A percentile compares a stretch with the other conserved stretches of the same genome.
Evolutionary conservation across 2,329 filamentous ascomycete species (phyloP).

Genomic region (Sphaerulina vaccinii): DNA sequence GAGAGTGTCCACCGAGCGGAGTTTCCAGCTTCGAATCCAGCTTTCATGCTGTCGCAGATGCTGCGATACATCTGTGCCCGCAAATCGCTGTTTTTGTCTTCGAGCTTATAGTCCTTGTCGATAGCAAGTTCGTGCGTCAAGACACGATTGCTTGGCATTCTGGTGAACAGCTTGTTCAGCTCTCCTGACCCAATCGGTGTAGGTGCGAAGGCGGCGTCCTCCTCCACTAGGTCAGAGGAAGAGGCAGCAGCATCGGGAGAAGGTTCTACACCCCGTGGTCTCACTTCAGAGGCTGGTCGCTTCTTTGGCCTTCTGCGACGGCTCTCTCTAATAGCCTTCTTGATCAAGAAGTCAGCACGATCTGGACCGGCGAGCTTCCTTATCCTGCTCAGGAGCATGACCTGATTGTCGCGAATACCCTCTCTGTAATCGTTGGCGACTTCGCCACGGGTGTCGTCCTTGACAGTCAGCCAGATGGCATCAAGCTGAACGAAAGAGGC

Average conservation of each 20-base stretch:
- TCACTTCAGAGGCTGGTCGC: conserved; percentile 67
- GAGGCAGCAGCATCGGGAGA: conserved; percentile 18
- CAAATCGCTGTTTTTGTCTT: conserved; percentile 57
- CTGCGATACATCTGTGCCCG: conserved; percentile 61
- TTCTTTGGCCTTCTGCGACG: conserved; percentile 63
- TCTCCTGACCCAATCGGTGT: conserved; percentile 39
- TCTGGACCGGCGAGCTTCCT: conserved; percentile 73
- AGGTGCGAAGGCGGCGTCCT: conserved; percentile 21
- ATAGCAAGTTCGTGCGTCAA: conserved; percentile 78
- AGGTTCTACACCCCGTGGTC: conserved; percentile 58
- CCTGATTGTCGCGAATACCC: conserved; percentile 77
- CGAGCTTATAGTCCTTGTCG: conserved; percentile 72
- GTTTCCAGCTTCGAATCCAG: conserved; percentile 62
- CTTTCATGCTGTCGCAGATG: conserved; percentile 61
- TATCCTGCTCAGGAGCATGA: conserved; percentile 75
- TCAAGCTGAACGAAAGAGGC: conserved; percentile 82
- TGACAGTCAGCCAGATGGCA: conserved; percentile 79
- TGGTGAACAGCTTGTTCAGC: conserved; percentile 55
- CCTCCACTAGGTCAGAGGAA: conserved; percentile 23
- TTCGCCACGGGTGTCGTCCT: conserved; percentile 70
- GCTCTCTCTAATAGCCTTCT: conserved; percentile 71
- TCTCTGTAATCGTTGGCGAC: conserved; percentile 75
- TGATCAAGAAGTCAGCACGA: conserved; percentile 68
- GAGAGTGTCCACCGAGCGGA: conserved; percentile 67
- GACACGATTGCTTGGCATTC: conserved; percentile 69